Percentiles rank a stretch among this genome's conserved stretches.
Conservation (phyloP, 305 asterid species). For the Euphrasia arctica region DNA sequence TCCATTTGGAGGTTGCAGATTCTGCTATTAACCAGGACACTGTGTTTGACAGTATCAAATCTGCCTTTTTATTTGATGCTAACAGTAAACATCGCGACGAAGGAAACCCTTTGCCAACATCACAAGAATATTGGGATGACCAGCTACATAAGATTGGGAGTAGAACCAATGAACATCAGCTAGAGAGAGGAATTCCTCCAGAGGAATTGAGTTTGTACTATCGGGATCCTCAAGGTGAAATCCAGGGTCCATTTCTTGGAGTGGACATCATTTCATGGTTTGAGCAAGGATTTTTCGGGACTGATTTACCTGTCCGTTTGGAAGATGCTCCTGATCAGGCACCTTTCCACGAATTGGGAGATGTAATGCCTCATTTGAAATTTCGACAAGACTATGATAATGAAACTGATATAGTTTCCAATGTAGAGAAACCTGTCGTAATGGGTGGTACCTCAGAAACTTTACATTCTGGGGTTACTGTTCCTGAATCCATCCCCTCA, state of each 20-base stretch:
- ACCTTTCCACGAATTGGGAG: conserved; percentile 77
- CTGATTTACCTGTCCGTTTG: conserved; percentile 87
- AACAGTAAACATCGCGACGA: conserved; percentile 43
- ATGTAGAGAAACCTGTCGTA: conserved; percentile 43
- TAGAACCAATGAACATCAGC: conserved; percentile 40
- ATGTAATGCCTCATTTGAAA: conserved; percentile 87
- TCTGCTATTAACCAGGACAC: conserved; percentile 34
- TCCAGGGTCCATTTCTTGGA: conserved; percentile 99
- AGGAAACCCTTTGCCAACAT: conserved; percentile 36
- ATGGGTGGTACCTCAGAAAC: conserved; percentile 50
- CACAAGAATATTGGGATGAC: conserved; percentile 55
- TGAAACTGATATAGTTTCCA: conserved; percentile 36
- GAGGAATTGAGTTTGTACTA: conserved; percentile 90
- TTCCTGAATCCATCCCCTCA: conserved; percentile 43
- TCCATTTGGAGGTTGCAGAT: conserved; percentile 34
- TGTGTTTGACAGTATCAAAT: conserved; percentile 34
- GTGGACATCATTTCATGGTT: conserved; percentile 94
- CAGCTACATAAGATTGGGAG: conserved; percentile 40
- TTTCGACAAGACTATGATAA: conserved; percentile 38
- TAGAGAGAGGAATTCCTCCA: conserved; percentile 51
- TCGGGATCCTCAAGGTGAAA: conserved; percentile 93
- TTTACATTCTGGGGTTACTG: conserved; percentile 39
- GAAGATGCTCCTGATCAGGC: conserved; percentile 83
- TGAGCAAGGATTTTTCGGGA: conserved; percentile 97
- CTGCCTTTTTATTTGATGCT: conserved; percentile 35